These are phyloP conservation scores for Taphrina wiesneri DNA, from an alignment of 1,139 yeast species.

Conservation along the genomic window DNA sequence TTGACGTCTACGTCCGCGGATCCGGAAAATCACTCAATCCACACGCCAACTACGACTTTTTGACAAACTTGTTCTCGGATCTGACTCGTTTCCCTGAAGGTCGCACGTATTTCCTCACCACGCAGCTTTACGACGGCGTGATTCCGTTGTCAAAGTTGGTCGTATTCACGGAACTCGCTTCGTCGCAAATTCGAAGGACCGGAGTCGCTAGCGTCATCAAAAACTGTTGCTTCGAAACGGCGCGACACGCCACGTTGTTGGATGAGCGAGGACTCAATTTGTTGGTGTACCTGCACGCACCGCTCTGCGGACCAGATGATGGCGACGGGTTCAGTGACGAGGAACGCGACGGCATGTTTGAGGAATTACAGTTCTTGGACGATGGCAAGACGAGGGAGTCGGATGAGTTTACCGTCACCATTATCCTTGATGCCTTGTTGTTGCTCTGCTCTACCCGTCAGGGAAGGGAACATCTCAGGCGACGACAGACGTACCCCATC, in stretches of 20 bases:
- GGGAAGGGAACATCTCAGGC: slow-evolving; percentile 73
- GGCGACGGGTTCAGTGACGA: slow-evolving; percentile 59
- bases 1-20: slow-evolving; percentile 91
- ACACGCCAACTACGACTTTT: slow-evolving; percentile 74
- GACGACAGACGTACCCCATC: slow-evolving; percentile 76
- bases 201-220: slow-evolving; percentile 93
- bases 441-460: slow-evolving; percentile 72
- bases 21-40: slow-evolving; percentile 68
- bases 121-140: slow-evolving; percentile 71
- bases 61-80: slow-evolving; percentile 88
- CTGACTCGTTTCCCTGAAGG: slow-evolving; percentile 73
- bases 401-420: slow-evolving; percentile 60
- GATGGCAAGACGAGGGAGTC: slow-evolving; percentile 80
- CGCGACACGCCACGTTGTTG: slow-evolving; percentile 59
- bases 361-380: slow-evolving; percentile 77
- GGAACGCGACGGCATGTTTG: slow-evolving; percentile 85
- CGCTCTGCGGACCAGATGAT: slow-evolving; percentile 78
- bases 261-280: slow-evolving; percentile 66
- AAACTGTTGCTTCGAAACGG: slow-evolving; percentile 79
- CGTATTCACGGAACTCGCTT: slow-evolving; percentile 80
- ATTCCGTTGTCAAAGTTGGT: slow-evolving; percentile 77
- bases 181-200: slow-evolving; percentile 76
- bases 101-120: slow-evolving; percentile 70
- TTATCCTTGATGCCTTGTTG: slow-evolving; percentile 54
- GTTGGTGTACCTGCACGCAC: slow-evolving; percentile 77